Conservation (phyloP, 768 basidiomycete genomes). For the Chiua virens region DNA sequence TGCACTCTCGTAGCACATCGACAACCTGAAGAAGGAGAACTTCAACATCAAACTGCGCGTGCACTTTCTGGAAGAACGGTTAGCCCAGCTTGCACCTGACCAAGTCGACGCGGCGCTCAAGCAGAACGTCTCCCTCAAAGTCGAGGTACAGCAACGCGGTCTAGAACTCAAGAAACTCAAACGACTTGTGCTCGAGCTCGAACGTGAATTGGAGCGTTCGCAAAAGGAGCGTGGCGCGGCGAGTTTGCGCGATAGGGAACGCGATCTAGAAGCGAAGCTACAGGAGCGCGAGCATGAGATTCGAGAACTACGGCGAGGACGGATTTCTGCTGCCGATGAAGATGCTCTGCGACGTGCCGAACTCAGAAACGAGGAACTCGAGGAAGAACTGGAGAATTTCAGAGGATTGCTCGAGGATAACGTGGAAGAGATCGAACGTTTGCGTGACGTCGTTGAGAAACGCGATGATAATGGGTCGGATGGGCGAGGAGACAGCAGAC, state of each 20-base stretch:
- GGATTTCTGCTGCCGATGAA: constrained; percentile 42
- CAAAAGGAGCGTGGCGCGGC: constrained; percentile 50
- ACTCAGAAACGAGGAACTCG: constrained; percentile 63
- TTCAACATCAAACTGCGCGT: constrained; percentile 95
- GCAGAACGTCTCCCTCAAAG: constrained; percentile 91
- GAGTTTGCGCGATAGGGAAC: constrained; percentile 51
- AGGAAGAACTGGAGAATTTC: constrained; percentile 71
- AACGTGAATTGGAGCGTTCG: constrained; percentile 72
- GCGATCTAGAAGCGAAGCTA: constrained; percentile 75
- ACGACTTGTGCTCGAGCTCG: constrained; percentile 82
- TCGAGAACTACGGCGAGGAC: constrained; percentile 60
- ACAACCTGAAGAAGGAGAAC: constrained; percentile 95
- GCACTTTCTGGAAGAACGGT: constrained; percentile 91
- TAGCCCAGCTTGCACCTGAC: constrained; percentile 87
- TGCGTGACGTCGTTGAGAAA: constrained; percentile 67
- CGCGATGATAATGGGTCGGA: constrained; percentile 44
- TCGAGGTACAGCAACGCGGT: constrained; percentile 85
- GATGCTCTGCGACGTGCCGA: constrained; percentile 56
- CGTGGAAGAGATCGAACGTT: constrained; percentile 75
- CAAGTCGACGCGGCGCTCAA: constrained; percentile 90
- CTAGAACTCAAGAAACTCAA: constrained; percentile 92
- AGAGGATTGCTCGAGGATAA: constrained; percentile 76
- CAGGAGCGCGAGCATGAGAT: constrained; percentile 73
- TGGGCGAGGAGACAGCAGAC: constrained; percentile 40
- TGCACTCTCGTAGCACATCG: constrained; percentile 70